Conservation (phyloP, 2,329 filamentous ascomycete species). For the Chalara sp. region DNA sequence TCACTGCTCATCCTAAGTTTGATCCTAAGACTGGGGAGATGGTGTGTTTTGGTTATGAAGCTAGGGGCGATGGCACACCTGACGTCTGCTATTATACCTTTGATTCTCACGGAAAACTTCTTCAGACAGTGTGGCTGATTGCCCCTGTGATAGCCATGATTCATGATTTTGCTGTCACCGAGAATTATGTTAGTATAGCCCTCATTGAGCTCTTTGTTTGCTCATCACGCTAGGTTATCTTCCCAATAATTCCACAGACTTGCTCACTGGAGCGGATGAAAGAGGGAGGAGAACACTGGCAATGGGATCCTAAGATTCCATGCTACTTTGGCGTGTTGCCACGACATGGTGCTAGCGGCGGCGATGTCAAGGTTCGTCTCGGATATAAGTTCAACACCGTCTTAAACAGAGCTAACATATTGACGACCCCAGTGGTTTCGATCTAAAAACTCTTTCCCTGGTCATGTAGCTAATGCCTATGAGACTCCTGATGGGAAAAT, state of each 20-base stretch:
- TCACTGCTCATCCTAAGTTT: slow-evolving; percentile 45
- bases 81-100: slow-evolving; percentile 40
- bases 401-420: too few relatives aligned
- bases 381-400: too few relatives aligned
- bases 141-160: slow-evolving; percentile 44
- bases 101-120: slow-evolving; percentile 32
- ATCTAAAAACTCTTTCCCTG: slow-evolving; percentile 34
- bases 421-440: slow-evolving; percentile 32
- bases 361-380: slow-evolving; percentile 31
- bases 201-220: too few relatives aligned
- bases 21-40: slow-evolving; percentile 43
- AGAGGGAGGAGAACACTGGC: slow-evolving; percentile 40
- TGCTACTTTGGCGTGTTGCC: slow-evolving; percentile 45
- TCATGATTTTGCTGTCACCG: slow-evolving; percentile 38
- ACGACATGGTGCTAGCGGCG: slow-evolving; percentile 35
- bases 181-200: slow-evolving; percentile 29
- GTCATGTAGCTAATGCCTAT: slow-evolving; percentile 40
- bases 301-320: slow-evolving; percentile 46
- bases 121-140: slow-evolving; percentile 38
- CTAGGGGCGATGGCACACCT: slow-evolving; percentile 35
- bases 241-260: slow-evolving; percentile 41
- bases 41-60: slow-evolving; percentile 44
- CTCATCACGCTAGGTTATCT: slow-evolving; percentile 19
- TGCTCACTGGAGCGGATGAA: slow-evolving; percentile 36
- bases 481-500: slow-evolving; percentile 35